Evolutionary conservation across 768 basidiomycete species (phyloP).

Genomic region (Russula sp.): DNA sequence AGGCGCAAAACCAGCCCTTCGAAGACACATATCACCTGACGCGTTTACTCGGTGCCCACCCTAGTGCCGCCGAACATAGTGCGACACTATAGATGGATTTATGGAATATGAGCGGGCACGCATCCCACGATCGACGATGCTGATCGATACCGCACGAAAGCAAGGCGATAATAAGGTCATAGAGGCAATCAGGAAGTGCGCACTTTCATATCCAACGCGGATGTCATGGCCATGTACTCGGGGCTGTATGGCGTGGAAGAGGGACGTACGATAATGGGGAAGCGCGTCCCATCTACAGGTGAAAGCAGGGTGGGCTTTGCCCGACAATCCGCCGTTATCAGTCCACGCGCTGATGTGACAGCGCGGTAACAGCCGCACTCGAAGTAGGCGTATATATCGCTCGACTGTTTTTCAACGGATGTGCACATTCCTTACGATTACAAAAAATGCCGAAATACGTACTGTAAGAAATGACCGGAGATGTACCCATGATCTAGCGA

Average conservation of each 20-base stretch:
- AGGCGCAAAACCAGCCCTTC: constrained; percentile 47
- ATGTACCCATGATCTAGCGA: background rate
- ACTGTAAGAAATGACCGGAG: background rate
- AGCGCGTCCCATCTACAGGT: background rate
- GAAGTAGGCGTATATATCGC: background rate
- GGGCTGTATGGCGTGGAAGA: constrained; percentile 15
- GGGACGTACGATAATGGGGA: background rate
- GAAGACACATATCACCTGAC: constrained; percentile 43
- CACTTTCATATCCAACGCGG: constrained; percentile 27
- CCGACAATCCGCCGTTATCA: background rate
- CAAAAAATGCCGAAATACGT: background rate
- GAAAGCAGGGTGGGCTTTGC: background rate
- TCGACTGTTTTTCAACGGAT: background rate
- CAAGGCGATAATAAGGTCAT: constrained; percentile 40
- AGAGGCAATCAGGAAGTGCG: constrained; percentile 35
- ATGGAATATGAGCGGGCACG: constrained; percentile 39
- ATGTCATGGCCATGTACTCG: constrained; percentile 12
- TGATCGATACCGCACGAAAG: constrained; percentile 40
- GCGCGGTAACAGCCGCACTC: background rate
- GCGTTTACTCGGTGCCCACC: constrained; percentile 37
- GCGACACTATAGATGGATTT: constrained; percentile 36
- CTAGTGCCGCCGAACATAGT: constrained; percentile 30
- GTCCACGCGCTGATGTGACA: background rate
- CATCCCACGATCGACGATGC: constrained; percentile 38
- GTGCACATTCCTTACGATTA: background rate